phyloP scores from a whole-genome alignment of 371 early-diverging fungal species.

The Rhizopus arrhizus region DNA sequence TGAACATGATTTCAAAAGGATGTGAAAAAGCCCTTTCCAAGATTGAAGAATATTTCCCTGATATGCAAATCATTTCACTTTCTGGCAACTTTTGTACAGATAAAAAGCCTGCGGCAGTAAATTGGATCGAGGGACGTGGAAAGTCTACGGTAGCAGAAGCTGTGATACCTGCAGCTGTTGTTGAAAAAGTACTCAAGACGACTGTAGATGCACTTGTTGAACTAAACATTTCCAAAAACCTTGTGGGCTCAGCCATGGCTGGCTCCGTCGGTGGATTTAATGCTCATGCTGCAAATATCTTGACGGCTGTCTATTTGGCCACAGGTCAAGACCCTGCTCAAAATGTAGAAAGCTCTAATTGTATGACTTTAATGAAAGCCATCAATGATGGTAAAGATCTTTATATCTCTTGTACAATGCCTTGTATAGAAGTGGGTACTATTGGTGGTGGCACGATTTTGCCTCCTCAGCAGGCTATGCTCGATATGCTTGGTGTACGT shows the following conservation, averaged over 20 bases:
- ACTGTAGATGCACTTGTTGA: slow-evolving; percentile 77
- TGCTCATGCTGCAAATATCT: slow-evolving; percentile 94
- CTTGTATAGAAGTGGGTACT: slow-evolving; percentile 93
- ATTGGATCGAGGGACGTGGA: slow-evolving; percentile 97
- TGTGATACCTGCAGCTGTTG: slow-evolving; percentile 77
- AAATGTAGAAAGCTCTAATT: slow-evolving; percentile 91
- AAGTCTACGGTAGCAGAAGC: slow-evolving; percentile 92
- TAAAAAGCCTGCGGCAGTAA: slow-evolving; percentile 96
- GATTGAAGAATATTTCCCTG: slow-evolving; percentile 66
- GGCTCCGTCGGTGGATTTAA: slow-evolving; percentile 94
- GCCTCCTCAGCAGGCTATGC: slow-evolving; percentile 82
- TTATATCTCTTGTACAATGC: slow-evolving; percentile 91
- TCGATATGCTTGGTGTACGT: slow-evolving; percentile 87
- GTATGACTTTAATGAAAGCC: slow-evolving; percentile 94
- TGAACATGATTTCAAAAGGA: slow-evolving; percentile 99
- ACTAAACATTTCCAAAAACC: slow-evolving; percentile 85
- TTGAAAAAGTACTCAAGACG: slow-evolving; percentile 85
- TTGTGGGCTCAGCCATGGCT: slow-evolving; percentile 95
- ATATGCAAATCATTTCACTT: slow-evolving; percentile 80
- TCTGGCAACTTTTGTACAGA: slow-evolving; percentile 97
- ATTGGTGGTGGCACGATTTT: slow-evolving; percentile 94
- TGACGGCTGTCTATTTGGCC: slow-evolving; percentile 92
- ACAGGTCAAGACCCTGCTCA: slow-evolving; percentile 98
- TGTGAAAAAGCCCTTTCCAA: slow-evolving; percentile 75
- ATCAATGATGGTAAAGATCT: slow-evolving; percentile 79